Evolutionary conservation across 768 basidiomycete species (phyloP).

Genomic region (Tricholoma saponaceum): DNA sequence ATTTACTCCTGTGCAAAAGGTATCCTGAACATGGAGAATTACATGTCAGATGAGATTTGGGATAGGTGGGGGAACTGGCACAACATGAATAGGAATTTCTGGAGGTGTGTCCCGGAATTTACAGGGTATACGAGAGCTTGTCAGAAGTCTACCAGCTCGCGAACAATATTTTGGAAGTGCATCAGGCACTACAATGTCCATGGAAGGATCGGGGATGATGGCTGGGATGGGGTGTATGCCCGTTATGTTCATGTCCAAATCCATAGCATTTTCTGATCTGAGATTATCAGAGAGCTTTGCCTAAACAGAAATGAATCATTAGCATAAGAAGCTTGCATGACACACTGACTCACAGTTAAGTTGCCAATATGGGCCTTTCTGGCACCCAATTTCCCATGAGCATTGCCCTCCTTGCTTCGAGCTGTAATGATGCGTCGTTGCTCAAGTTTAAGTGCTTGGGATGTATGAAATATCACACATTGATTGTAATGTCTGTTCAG

Average conservation of each 20-base stretch:
- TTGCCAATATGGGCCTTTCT: background rate
- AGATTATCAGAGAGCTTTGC: no score
- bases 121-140: background rate
- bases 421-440: background rate
- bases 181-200: background rate
- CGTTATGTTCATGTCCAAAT: no score
- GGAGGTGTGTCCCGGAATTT: background rate
- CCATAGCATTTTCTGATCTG: no score
- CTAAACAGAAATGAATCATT: no score
- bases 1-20: slow-evolving; percentile 8
- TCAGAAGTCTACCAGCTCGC: background rate
- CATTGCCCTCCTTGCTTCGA: background rate
- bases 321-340: no score
- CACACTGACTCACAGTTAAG: background rate
- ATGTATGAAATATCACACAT: background rate
- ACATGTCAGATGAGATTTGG: slow-evolving; percentile 9
- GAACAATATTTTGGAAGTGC: background rate
- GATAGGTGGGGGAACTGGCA: background rate
- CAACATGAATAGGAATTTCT: background rate
- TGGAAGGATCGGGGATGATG: background rate
- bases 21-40: slow-evolving; percentile 10
- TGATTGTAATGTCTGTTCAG: background rate
- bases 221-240: background rate
- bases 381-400: background rate
- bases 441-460: background rate